These are phyloP conservation scores for Vitis vinifera DNA, from an alignment of 164 flowering plant species.

Conservation along the genomic window DNA sequence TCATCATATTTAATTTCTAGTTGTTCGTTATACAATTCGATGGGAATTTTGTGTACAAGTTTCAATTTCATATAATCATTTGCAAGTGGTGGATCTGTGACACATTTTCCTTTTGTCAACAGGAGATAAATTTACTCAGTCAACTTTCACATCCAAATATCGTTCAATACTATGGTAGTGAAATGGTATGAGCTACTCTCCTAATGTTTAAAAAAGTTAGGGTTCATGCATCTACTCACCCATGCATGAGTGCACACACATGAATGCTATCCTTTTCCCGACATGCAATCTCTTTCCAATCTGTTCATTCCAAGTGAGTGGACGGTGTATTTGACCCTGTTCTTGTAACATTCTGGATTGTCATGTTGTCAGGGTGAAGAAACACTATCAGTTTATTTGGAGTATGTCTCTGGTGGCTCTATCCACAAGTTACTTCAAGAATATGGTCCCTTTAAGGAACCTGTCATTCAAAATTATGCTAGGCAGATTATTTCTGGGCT, in stretches of 20 bases:
- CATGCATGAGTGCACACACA: too few species aligned
- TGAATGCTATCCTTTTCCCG: background rate
- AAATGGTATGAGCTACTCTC: constrained; percentile 53
- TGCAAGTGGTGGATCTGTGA: background rate
- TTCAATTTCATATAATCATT: background rate
- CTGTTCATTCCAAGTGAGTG: background rate
- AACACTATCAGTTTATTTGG: constrained; percentile 71
- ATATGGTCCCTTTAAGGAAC: constrained; percentile 70
- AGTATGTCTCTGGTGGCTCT: constrained; percentile 80
- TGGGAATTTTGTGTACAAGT: background rate
- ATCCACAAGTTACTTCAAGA: constrained; percentile 72
- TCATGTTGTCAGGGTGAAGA: constrained; percentile 49
- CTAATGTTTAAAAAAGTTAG: background rate
- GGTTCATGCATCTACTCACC: background rate
- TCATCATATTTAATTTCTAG: background rate
- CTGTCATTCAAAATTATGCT: constrained; percentile 74
- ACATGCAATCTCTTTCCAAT: background rate
- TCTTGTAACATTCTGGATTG: background rate
- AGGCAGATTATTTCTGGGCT: constrained; percentile 68
- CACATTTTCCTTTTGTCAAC: constrained; percentile 22
- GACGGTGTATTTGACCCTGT: background rate
- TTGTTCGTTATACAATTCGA: background rate
- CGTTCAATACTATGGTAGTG: constrained; percentile 87
- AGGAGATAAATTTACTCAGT: constrained; percentile 88
- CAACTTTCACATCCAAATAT: constrained; percentile 85